These are phyloP conservation scores for Madurella mycetomatis DNA, from an alignment of 2,329 filamentous ascomycete genomes.

Conservation along the genomic window DNA sequence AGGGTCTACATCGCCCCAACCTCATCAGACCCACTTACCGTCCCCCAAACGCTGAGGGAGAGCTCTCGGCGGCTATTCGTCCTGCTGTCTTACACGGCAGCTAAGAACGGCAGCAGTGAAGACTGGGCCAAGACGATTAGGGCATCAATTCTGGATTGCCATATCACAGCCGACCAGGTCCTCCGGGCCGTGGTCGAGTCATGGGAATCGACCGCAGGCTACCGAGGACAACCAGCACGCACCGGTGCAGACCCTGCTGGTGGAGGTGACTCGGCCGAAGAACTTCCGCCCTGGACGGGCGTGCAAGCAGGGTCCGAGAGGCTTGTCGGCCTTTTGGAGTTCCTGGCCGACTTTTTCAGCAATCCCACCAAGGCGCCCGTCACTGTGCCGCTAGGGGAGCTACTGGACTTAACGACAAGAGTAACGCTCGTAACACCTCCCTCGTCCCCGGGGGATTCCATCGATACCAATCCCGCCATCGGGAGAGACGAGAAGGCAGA, in stretches of 20 bases:
- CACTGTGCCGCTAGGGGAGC: slow-evolving; percentile 59
- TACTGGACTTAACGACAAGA: slow-evolving; percentile 66
- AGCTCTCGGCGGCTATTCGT: slow-evolving; percentile 63
- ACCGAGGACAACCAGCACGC: slow-evolving; percentile 40
- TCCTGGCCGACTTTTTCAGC: slow-evolving; percentile 60
- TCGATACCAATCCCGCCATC: slow-evolving; percentile 68
- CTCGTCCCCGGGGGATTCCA: slow-evolving; percentile 44
- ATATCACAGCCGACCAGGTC: slow-evolving; percentile 68
- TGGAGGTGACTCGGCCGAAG: slow-evolving; percentile 42
- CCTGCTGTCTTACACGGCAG: slow-evolving; percentile 72
- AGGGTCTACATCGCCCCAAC: slow-evolving; percentile 61
- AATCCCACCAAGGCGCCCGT: slow-evolving; percentile 63
- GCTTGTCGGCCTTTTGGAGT: slow-evolving; percentile 59
- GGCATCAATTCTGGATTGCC: slow-evolving; percentile 58
- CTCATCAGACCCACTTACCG: slow-evolving; percentile 43
- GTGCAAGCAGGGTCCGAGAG: slow-evolving; percentile 69
- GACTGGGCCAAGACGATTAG: slow-evolving; percentile 72
- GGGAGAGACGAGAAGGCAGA: slow-evolving; percentile 76
- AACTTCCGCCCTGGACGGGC: slow-evolving; percentile 68
- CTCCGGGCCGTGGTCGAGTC: slow-evolving; percentile 77
- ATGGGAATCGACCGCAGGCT: slow-evolving; percentile 65
- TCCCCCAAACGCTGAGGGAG: slow-evolving; percentile 50
- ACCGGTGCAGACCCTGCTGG: slow-evolving; percentile 45
- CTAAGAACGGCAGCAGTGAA: slow-evolving; percentile 70
- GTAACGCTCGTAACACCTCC: slow-evolving; percentile 60